Evolutionary conservation across 805 yeast species (phyloP).

Genomic region (Torulaspora quercuum): DNA sequence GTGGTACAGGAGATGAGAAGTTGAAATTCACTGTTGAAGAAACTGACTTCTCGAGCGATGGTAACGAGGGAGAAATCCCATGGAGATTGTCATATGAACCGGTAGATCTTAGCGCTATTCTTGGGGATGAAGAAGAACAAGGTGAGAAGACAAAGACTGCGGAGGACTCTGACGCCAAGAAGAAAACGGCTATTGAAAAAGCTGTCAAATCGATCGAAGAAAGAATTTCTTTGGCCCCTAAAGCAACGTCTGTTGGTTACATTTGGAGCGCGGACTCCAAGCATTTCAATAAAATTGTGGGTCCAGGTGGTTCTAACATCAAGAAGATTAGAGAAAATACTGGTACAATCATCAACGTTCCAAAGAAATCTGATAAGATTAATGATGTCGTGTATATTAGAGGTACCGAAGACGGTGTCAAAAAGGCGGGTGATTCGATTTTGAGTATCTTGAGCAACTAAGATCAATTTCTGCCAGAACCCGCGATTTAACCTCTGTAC

Average conservation of each 20-base stretch:
- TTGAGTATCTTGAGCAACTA: conserved; percentile 27
- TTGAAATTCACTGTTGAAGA: conserved; percentile 48
- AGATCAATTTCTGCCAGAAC: background rate
- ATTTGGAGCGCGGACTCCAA: conserved; percentile 53
- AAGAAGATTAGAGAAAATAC: conserved; percentile 57
- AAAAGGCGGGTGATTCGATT: conserved; percentile 44
- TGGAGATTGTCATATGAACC: conserved; percentile 58
- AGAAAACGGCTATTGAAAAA: conserved; percentile 44
- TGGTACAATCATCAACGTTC: conserved; percentile 59
- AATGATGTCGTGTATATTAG: conserved; percentile 54
- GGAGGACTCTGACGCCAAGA: conserved; percentile 41
- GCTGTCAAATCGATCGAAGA: conserved; percentile 42
- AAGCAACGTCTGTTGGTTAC: conserved; percentile 54
- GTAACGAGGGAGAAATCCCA: conserved; percentile 46
- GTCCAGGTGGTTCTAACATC: conserved; percentile 70
- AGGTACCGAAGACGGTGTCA: conserved; percentile 57
- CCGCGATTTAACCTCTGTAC: background rate
- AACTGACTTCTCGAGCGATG: conserved; percentile 22
- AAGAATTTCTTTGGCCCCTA: conserved; percentile 46
- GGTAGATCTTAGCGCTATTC: conserved; percentile 30
- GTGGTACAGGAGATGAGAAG: conserved; percentile 42
- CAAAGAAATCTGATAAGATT: conserved; percentile 52
- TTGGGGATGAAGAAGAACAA: conserved; percentile 35
- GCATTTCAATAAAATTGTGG: conserved; percentile 62
- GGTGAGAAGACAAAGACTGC: conserved; percentile 49